A percentile compares a stretch with the other conserved stretches of the same genome.
phyloP scores from a whole-genome alignment of 345 rosid genomes.

The Gossypium bickii region DNA sequence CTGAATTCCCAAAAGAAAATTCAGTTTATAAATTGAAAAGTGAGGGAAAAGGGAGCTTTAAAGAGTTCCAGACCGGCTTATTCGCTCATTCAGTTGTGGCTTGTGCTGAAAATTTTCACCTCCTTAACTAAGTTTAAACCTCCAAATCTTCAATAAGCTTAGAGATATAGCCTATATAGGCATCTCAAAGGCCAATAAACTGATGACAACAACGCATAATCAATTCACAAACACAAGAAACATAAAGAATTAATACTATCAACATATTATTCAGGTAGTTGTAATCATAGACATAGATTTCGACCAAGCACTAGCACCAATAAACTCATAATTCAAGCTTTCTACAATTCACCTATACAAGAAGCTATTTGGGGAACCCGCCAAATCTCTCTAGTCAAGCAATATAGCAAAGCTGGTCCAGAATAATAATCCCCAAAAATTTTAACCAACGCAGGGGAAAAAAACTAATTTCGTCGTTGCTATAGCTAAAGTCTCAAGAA shows the following conservation, averaged over 20 bases:
- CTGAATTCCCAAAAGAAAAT: not conserved
- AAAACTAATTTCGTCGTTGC: not conserved
- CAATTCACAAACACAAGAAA: constrained; percentile 2
- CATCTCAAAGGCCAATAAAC: not conserved
- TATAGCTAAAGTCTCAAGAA: not conserved
- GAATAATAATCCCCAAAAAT: not conserved
- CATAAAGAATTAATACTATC: not conserved
- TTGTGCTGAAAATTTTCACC: not conserved
- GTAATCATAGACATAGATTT: not conserved
- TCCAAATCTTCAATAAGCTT: not conserved
- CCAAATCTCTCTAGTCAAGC: not conserved
- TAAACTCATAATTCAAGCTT: constrained; percentile 4
- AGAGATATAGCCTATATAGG: too few relatives aligned
- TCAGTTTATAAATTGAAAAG: not conserved
- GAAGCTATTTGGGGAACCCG: not conserved
- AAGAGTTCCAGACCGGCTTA: too few relatives aligned
- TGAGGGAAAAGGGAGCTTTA: not conserved
- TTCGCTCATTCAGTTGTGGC: too few relatives aligned
- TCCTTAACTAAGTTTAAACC: not conserved
- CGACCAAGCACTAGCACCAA: not conserved
- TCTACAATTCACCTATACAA: not conserved
- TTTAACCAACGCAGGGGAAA: not conserved
- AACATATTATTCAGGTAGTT: not conserved
- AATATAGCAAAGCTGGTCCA: not conserved
- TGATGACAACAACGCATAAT: not conserved